These are phyloP conservation scores for Ogataea pini DNA, from an alignment of 805 yeast species.

Conservation along the genomic window DNA sequence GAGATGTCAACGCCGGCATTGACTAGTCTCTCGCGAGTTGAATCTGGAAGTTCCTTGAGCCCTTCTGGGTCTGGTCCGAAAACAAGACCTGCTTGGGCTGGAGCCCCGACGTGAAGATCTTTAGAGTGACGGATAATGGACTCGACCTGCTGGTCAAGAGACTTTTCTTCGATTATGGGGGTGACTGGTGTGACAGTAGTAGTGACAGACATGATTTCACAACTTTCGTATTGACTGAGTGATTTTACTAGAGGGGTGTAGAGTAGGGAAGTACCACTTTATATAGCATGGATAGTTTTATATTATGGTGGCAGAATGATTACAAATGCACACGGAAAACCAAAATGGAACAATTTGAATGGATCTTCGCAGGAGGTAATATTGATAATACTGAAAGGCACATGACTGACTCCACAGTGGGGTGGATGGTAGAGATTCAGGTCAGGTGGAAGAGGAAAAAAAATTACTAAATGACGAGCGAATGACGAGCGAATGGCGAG, in stretches of 20 bases:
- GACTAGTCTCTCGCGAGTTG: conserved; percentile 33
- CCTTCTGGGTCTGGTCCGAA: conserved; percentile 23
- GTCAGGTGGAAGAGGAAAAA: too few relatives aligned
- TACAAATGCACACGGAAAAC: too few relatives aligned
- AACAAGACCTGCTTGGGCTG: neutral
- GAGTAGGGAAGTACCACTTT: neutral
- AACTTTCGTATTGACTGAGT: too few relatives aligned
- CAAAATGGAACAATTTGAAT: too few relatives aligned
- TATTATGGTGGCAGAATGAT: neutral
- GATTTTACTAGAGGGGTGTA: too few relatives aligned
- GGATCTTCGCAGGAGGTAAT: too few relatives aligned
- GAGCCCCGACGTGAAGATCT: conserved; percentile 8
- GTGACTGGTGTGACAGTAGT: conserved; percentile 1
- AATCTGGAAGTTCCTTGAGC: conserved; percentile 29
- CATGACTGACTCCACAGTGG: too few relatives aligned
- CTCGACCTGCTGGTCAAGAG: conserved; percentile 23
- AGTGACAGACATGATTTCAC: neutral
- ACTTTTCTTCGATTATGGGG: conserved; percentile 6
- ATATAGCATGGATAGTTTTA: neutral
- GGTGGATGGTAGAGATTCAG: too few relatives aligned
- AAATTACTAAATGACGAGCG: too few relatives aligned
- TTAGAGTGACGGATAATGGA: conserved; percentile 15
- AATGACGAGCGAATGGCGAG: too few relatives aligned
- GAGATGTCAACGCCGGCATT: conserved; percentile 39
- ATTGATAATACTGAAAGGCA: too few relatives aligned